Evolutionary conservation across 345 rosid species (phyloP), one percentile per base, ranked within the genome.

Genomic region (Cardiospermum halicacabum): DNA sequence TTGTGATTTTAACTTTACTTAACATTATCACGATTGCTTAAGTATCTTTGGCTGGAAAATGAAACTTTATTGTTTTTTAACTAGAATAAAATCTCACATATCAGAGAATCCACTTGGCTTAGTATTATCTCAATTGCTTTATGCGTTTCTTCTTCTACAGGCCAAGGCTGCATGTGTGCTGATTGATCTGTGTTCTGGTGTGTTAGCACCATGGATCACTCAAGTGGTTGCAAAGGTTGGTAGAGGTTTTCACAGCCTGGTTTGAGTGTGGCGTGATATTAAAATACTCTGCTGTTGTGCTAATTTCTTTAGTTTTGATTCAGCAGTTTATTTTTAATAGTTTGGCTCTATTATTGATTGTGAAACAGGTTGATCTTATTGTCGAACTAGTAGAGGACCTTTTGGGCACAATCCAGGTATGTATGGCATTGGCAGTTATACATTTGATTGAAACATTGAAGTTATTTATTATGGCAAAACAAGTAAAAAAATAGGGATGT

Each of bases 151-250:
- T 67, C 62, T 71, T 78, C 50, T 57, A 57, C 87, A 89, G 96
- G 90, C 87, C 58, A 89, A 86, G 80, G 92, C 90, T 58, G 92
- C 96, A 49, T 86, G 96, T 67, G 74, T 89, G 67, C 69, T 89
- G 51, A 80, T 89, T 68, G 96, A 89, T 75, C 78, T 89, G 25
- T 89, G 96, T 73, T 86, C 87, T 50, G 75, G 85, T 37, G 82
- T 80, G 62, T 74, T 89, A 55, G 89, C 90, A n/a, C 87, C 96
- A 64, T 89, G 96, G 96, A 74, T 80, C 69, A 65, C 77, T 64
- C 85, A 81, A 62, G 84, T 86, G 73, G 81, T 83, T 74, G 87
- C 89, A 53, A 89, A 89, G 96, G 96, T 89, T 69, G 39, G 77
- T 78, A 48, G 31, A 43, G 56, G 39, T 45, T 39, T 49, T 24